Conservation (phyloP, 257 asterid genomes). For the Pogostemon cablin region DNA sequence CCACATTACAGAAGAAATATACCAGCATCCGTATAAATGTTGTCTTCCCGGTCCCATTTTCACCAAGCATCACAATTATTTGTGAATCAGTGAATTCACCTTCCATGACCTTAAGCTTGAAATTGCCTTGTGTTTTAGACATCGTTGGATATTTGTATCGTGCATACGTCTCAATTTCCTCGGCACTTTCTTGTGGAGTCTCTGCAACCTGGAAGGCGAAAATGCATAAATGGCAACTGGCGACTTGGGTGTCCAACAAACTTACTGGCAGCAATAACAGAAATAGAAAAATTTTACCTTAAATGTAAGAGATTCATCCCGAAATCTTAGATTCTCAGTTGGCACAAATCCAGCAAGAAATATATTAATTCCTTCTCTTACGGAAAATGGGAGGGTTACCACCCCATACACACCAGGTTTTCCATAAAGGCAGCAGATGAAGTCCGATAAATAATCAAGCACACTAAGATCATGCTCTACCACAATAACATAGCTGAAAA, state of each 20-base stretch:
- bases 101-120: conserved; percentile 85
- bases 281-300: conserved; percentile 49
- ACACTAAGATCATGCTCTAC: conserved; percentile 99
- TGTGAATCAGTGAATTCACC: conserved; percentile 99
- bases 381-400: conserved; percentile 97
- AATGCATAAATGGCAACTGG: conserved; percentile 11
- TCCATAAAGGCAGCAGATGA: conserved; percentile 97
- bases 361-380: conserved; percentile 96
- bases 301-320: conserved; percentile 90
- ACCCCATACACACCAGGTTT: conserved; percentile 97
- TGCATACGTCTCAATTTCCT: conserved; percentile 88
- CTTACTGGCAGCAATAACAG: conserved; percentile 1
- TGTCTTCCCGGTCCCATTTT: conserved; percentile 98
- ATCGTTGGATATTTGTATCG: conserved; percentile 89
- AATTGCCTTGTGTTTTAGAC: conserved; percentile 93
- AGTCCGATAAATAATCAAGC: conserved; percentile 91
- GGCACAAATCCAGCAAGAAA: conserved; percentile 97
- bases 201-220: conserved; percentile 76
- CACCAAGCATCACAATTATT: conserved; percentile 99
- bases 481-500: conserved; percentile 85
- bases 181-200: conserved; percentile 89
- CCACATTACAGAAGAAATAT: conserved; percentile 16
- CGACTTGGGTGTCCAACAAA: conserved; percentile 9
- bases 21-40: conserved; percentile 99
- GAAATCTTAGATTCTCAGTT: conserved; percentile 87